A percentile compares a stretch with the other conserved stretches of the same genome.
phyloP scores from a whole-genome alignment of 352 stramenopile genomes.

The Pythium sukuiense region DNA sequence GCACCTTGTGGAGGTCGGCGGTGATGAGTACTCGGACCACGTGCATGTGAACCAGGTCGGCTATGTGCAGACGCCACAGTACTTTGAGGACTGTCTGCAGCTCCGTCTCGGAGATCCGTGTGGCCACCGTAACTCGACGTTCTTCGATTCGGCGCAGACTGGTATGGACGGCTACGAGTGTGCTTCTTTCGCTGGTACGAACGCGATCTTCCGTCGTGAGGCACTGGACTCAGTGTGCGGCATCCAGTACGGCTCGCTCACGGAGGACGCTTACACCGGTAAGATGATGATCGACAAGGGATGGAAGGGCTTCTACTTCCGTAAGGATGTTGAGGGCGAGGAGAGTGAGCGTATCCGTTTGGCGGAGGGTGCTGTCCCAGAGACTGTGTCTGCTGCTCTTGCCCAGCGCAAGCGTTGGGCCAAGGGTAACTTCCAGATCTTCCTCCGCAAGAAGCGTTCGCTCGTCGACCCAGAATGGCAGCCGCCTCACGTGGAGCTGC shows the following conservation, averaged over 20 bases:
- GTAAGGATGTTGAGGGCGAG: slow-evolving; percentile 87
- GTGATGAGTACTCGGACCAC: slow-evolving; percentile 77
- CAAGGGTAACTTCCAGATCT: slow-evolving; percentile 86
- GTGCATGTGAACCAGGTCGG: slow-evolving; percentile 76
- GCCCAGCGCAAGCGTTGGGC: slow-evolving; percentile 82
- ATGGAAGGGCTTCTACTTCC: slow-evolving; percentile 87
- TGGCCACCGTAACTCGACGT: slow-evolving; percentile 78
- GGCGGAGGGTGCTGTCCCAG: slow-evolving; percentile 72
- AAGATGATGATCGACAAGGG: slow-evolving; percentile 76
- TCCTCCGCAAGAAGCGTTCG: slow-evolving; percentile 84
- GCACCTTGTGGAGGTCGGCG: slow-evolving; percentile 33
- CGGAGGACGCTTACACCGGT: slow-evolving; percentile 82
- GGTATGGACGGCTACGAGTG: slow-evolving; percentile 85
- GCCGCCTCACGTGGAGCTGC: slow-evolving; percentile 62
- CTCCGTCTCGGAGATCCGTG: slow-evolving; percentile 81
- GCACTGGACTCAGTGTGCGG: slow-evolving; percentile 83
- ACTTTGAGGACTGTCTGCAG: slow-evolving; percentile 85
- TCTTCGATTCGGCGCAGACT: slow-evolving; percentile 86
- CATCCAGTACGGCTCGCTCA: slow-evolving; percentile 85
- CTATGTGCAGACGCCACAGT: slow-evolving; percentile 83
- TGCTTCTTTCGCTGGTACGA: slow-evolving; percentile 76
- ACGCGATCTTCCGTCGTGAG: slow-evolving; percentile 79
- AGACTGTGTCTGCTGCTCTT: slow-evolving; percentile 76
- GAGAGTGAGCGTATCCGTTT: slow-evolving; percentile 70
- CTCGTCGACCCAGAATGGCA: slow-evolving; percentile 82